Base-by-base conservation (phyloP, 371 early-diverging fungal genomes). In the Mycotypha africana region DNA sequence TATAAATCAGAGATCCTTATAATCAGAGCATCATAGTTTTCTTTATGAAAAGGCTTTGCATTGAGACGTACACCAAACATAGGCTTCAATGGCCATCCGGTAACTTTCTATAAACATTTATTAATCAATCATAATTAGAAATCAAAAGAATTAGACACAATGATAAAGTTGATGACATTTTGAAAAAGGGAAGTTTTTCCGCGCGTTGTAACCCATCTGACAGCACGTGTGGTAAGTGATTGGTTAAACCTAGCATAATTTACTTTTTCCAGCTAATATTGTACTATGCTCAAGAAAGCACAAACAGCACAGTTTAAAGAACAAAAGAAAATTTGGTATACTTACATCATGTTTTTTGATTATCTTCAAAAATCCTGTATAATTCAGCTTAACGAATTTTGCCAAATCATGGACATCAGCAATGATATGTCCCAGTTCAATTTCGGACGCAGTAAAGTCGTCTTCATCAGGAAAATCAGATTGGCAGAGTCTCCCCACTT, bases 311-410 rank as follows among this genome's bases (percentile, higher is more conserved):
- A n/a, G n/a, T n/a, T n/a, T n/a, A n/a, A n/a, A n/a, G n/a, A 17
- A 24, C 24, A 24, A 36, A 31, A 20, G 23, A n/a, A n/a, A n/a
- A n/a, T n/a, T n/a, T n/a, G n/a, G n/a, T 30, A 23, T 23, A 61
- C 72, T 73, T 79, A 79, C 81, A 79, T 98, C 98, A 68, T 97
- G 96, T 71, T 97, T 97, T 71, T 96, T 97, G 60, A 98, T 82
- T 52, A 97, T 93, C 78, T 95, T 98, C 49, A 96, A 73, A 57
- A 98, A 97, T 14, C 94, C 99, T 26, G 96, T 88, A 60, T 93
- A 93, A 76, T 99, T 99, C 48, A 98, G 74, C 17, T 97, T 81
- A 7, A 92, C 88, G 62, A 90, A 99, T 72, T 92, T 93, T 40
- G 95, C 89, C 32, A 97, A 79, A 60, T 93, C 92, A 64, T 87